Evolutionary conservation across 2,329 filamentous ascomycete species (phyloP).

Genomic region (Aschersonia sp.): DNA sequence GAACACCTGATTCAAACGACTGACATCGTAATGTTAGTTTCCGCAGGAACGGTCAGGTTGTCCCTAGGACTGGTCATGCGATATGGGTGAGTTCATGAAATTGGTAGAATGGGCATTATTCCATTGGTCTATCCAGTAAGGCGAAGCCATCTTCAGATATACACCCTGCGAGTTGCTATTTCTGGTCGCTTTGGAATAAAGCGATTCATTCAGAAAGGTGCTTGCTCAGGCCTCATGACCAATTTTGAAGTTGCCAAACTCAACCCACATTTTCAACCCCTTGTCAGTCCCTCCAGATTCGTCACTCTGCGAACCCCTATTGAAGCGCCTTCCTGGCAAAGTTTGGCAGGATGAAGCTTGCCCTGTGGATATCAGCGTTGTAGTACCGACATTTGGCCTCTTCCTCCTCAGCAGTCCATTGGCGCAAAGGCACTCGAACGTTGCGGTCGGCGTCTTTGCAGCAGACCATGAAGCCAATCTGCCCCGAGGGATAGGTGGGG

Average conservation of each 20-base stretch:
- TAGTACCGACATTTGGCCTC: conserved; percentile 91
- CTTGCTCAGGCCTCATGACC: too few relatives aligned
- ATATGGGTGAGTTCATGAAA: too few relatives aligned
- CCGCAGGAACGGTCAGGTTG: too few relatives aligned
- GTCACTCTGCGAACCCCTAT: conserved; percentile 18
- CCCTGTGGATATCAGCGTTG: conserved; percentile 92
- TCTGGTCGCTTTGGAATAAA: too few relatives aligned
- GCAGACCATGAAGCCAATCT: conserved; percentile 99
- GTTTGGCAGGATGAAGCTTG: conserved; percentile 82
- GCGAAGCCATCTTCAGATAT: too few relatives aligned
- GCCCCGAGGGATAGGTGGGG: conserved; percentile 94
- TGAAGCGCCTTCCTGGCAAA: conserved; percentile 72
- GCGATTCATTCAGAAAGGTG: too few relatives aligned
- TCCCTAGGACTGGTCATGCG: too few relatives aligned
- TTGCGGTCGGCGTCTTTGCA: conserved; percentile 81
- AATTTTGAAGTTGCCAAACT: not conserved
- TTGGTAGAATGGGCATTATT: too few relatives aligned
- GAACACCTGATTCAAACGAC: conserved; percentile 23
- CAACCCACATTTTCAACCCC: too few relatives aligned
- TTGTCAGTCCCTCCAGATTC: not conserved
- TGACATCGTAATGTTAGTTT: conserved; percentile 4
- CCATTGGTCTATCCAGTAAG: too few relatives aligned
- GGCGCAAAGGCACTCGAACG: conserved; percentile 71
- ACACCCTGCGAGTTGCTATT: too few relatives aligned
- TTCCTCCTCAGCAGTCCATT: conserved; percentile 78